Evolutionary conservation across 2,329 filamentous ascomycete genomes (phyloP).

Genomic region (Waltergamsia citrina): DNA sequence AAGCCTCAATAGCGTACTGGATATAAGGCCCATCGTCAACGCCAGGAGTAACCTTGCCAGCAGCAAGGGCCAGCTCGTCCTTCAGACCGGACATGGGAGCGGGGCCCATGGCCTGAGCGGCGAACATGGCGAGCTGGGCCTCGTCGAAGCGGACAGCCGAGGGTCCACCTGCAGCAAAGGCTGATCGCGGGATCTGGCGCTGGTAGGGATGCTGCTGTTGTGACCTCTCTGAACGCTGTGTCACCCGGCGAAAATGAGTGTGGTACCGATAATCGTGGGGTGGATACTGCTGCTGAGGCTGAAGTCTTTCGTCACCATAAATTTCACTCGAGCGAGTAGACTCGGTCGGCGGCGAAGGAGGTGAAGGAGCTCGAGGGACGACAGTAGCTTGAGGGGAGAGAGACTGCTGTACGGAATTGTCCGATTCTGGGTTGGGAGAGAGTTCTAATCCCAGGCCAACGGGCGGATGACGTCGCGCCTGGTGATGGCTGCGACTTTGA

Average conservation of each 20-base stretch:
- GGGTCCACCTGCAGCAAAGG: conserved; percentile 6
- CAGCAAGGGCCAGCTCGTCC: conserved; percentile 40
- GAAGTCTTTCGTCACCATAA: conserved; percentile 31
- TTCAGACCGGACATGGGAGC: conserved; percentile 31
- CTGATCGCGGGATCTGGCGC: neutral
- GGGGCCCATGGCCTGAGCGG: conserved; percentile 19
- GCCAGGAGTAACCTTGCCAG: conserved; percentile 57
- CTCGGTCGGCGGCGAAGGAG: conserved; percentile 20
- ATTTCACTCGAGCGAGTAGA: conserved; percentile 30
- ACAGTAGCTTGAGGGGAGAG: conserved; percentile 24
- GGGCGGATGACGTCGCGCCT: conserved; percentile 5
- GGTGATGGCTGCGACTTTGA: conserved; percentile 2
- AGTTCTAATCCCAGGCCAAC: no score
- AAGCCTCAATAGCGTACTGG: conserved; percentile 78
- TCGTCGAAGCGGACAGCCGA: conserved; percentile 28
- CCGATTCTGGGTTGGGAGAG: conserved; percentile 6
- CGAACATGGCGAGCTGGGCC: conserved; percentile 27
- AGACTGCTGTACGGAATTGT: conserved; percentile 12
- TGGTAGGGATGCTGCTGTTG: neutral
- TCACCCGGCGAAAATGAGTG: neutral
- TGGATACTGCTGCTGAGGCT: conserved; percentile 7
- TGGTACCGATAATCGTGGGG: neutral
- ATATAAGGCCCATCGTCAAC: conserved; percentile 83
- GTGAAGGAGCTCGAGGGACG: conserved; percentile 24
- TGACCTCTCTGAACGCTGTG: neutral